Percentiles rank a stretch among this genome's conserved stretches.
phyloP scores from a whole-genome alignment of 2,329 filamentous ascomycete genomes.

The Fusarium heterosporum region DNA sequence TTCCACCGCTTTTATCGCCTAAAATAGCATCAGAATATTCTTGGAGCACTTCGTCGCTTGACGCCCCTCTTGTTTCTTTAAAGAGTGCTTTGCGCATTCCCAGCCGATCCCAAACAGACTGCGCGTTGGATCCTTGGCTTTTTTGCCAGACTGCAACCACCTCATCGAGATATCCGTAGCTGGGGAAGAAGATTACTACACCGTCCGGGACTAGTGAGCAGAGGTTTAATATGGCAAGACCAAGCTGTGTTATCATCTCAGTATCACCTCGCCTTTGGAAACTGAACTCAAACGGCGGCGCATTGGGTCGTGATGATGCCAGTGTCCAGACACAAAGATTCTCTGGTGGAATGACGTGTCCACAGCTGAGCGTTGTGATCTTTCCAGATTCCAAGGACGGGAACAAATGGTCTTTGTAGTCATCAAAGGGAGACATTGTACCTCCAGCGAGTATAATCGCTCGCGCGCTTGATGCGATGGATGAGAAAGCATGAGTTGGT shows the following conservation, averaged over 20 bases:
- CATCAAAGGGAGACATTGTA: slow-evolving; percentile 96
- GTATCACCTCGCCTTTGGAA: slow-evolving; percentile 80
- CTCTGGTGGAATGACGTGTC: slow-evolving; percentile 87
- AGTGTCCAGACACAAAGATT: slow-evolving; percentile 86
- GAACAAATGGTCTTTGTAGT: slow-evolving; percentile 89
- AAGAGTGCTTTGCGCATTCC: slow-evolving; percentile 72
- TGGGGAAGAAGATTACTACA: slow-evolving; percentile 94
- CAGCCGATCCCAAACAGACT: slow-evolving; percentile 70
- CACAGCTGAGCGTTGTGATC: slow-evolving; percentile 88
- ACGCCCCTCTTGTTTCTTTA: slow-evolving; percentile 64
- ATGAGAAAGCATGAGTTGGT: slow-evolving; percentile 89
- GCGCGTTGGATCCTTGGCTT: slow-evolving; percentile 45
- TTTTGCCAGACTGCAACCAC: slow-evolving; percentile 74
- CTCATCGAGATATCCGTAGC: slow-evolving; percentile 87
- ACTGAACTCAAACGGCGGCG: slow-evolving; percentile 82
- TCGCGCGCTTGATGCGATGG: slow-evolving; percentile 84
- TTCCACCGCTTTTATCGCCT: slow-evolving; percentile 50
- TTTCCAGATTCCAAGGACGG: slow-evolving; percentile 73
- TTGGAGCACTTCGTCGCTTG: slow-evolving; percentile 76
- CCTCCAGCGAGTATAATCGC: slow-evolving; percentile 93
- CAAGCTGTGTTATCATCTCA: slow-evolving; percentile 79
- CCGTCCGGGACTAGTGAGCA: slow-evolving; percentile 85
- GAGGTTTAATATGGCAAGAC: slow-evolving; percentile 76
- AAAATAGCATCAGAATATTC: slow-evolving; percentile 78
- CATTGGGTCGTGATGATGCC: slow-evolving; percentile 55